Conservation (phyloP, 2,329 filamentous ascomycete species). For the Monosporascus sp. region DNA sequence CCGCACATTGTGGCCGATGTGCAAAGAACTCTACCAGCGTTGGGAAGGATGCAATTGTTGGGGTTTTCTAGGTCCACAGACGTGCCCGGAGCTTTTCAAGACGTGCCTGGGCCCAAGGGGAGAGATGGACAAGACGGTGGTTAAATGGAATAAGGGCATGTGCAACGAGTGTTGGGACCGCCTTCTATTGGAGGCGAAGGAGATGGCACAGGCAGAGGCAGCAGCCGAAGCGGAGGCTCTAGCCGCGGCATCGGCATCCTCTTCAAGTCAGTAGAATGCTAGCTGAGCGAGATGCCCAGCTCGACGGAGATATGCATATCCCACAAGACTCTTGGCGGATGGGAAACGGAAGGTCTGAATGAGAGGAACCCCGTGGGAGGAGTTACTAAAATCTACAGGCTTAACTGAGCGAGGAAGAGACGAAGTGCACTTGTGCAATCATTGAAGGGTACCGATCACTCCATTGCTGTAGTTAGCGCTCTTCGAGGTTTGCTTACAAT, state of each 20-base stretch:
- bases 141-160: slow-evolving; percentile 28
- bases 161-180: slow-evolving; percentile 29
- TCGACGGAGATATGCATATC: not conserved
- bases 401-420: too few species aligned
- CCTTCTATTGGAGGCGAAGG: slow-evolving; percentile 23
- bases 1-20: slow-evolving; percentile 17
- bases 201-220: slow-evolving; percentile 22
- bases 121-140: slow-evolving; percentile 25
- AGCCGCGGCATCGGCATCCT: slow-evolving; percentile 13
- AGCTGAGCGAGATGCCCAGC: slow-evolving; percentile 4
- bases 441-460: too few species aligned
- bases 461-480: too few species aligned
- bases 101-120: slow-evolving; percentile 26
- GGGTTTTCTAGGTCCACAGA: slow-evolving; percentile 26
- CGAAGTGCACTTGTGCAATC: too few species aligned
- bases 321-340: not conserved
- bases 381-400: too few species aligned
- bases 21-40: slow-evolving; percentile 28
- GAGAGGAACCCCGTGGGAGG: too few species aligned
- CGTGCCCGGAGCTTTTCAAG: slow-evolving; percentile 25
- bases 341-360: too few species aligned
- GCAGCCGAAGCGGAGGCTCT: slow-evolving; percentile 14
- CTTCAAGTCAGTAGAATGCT: slow-evolving; percentile 6
- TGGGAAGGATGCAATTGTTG: slow-evolving; percentile 27
- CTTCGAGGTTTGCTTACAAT: too few species aligned